Evolutionary conservation across 257 asterid genomes (phyloP).

Genomic region (Voacanga thouarsii): DNA sequence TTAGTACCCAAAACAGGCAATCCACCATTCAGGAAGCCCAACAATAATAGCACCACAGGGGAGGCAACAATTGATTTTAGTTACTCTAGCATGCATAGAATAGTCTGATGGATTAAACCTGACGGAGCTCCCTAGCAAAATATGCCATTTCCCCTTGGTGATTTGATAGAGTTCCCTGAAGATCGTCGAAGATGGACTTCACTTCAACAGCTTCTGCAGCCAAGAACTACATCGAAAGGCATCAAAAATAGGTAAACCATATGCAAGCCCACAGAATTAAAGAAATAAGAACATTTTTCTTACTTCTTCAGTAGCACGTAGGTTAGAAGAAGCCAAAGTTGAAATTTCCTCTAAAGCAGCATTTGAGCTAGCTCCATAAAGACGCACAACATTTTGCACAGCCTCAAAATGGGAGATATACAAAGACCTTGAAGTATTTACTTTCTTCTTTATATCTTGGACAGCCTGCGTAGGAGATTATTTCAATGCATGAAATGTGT

Average conservation of each 20-base stretch:
- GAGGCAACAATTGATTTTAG: neutral
- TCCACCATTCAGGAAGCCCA: neutral
- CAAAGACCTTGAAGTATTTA: conserved; percentile 49
- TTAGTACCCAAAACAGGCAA: neutral
- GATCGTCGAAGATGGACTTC: conserved; percentile 54
- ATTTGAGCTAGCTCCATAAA: conserved; percentile 64
- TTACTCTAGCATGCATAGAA: neutral
- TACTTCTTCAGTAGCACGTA: conserved; percentile 57
- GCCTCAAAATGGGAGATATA: conserved; percentile 77
- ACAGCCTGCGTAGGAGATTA: conserved; percentile 41
- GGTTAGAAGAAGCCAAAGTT: conserved; percentile 47
- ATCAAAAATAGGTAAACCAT: conserved; percentile 14
- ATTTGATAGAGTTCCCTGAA: conserved; percentile 50
- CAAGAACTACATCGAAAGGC: conserved; percentile 43
- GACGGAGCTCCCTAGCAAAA: conserved; percentile 73
- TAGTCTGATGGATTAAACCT: conserved; percentile 40
- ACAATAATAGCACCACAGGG: neutral
- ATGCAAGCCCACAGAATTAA: conserved; percentile 6
- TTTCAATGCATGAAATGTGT: neutral
- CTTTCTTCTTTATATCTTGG: conserved; percentile 53
- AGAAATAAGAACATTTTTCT: conserved; percentile 15
- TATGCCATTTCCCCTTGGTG: conserved; percentile 69
- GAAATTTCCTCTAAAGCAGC: conserved; percentile 68
- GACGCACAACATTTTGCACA: conserved; percentile 63
- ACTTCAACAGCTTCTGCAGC: conserved; percentile 53